phyloP scores from a whole-genome alignment of 768 basidiomycete genomes.

The Mycena leptocephala region DNA sequence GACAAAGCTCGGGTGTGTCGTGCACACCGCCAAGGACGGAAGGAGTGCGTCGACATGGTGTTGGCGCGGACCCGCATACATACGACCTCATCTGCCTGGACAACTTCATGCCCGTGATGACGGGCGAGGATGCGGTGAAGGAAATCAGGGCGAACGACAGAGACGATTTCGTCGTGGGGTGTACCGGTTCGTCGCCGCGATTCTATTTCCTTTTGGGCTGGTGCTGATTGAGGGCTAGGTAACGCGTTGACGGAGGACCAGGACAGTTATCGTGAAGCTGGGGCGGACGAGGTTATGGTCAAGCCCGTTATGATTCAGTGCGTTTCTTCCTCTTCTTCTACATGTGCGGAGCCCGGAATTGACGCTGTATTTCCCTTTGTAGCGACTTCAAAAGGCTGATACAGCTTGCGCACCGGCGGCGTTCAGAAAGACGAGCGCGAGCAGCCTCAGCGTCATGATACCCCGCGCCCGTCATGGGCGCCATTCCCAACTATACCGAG shows the following conservation, averaged over 20 bases:
- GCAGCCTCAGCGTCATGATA: too few species aligned
- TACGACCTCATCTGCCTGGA: conserved; percentile 57
- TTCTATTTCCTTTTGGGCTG: background rate
- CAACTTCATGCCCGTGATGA: conserved; percentile 53
- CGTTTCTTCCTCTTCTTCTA: too few species aligned
- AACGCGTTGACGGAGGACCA: conserved; percentile 49
- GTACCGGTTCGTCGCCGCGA: conserved; percentile 25
- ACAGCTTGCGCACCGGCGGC: too few species aligned
- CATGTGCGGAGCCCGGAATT: too few species aligned
- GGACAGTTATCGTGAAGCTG: conserved; percentile 44
- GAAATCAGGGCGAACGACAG: conserved; percentile 48
- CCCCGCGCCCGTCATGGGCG: too few species aligned
- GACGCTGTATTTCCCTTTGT: too few species aligned
- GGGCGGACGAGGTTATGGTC: conserved; percentile 40
- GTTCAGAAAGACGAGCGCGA: too few species aligned
- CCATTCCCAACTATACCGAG: too few species aligned
- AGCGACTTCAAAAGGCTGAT: too few species aligned
- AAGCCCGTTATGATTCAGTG: conserved; percentile 43
- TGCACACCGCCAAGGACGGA: conserved; percentile 55
- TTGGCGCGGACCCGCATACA: conserved; percentile 38
- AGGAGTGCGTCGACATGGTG: conserved; percentile 52
- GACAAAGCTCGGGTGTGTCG: conserved; percentile 53
- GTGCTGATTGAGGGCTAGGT: conserved; percentile 14
- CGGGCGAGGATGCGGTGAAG: conserved; percentile 53
- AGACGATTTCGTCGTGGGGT: conserved; percentile 52